Evolutionary conservation across 306 rosid species (phyloP).

Genomic region (Cicer bijugum): DNA sequence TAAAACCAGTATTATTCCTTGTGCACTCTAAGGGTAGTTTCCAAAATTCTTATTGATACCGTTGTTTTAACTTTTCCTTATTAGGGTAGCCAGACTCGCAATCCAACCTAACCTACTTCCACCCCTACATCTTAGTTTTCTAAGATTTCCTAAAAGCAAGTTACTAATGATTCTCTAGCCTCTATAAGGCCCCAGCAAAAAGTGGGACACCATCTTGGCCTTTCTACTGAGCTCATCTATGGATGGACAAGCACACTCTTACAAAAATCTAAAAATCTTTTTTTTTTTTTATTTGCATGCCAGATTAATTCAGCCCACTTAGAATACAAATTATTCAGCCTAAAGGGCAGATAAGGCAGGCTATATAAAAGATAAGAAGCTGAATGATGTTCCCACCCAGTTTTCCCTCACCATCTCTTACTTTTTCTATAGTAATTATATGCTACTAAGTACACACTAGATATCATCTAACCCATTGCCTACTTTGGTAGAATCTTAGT

Average conservation of each 20-base stretch:
- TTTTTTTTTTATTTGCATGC: neutral
- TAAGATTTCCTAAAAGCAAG: too few relatives aligned
- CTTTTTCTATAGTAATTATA: conserved; percentile 12
- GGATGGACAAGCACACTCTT: too few relatives aligned
- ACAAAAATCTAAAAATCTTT: too few relatives aligned
- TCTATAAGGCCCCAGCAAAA: too few relatives aligned
- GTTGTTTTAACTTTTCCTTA: neutral
- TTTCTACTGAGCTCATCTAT: too few relatives aligned
- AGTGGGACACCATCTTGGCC: too few relatives aligned
- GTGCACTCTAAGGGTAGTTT: neutral
- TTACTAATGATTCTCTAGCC: too few relatives aligned
- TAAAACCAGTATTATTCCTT: neutral
- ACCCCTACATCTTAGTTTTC: too few relatives aligned
- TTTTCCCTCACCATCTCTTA: conserved; percentile 10
- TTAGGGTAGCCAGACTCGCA: neutral
- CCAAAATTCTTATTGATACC: neutral
- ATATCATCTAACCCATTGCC: conserved; percentile 10
- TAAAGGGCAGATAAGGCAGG: conserved; percentile 12
- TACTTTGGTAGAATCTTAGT: conserved; percentile 29
- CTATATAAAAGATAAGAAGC: neutral
- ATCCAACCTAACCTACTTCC: too few relatives aligned
- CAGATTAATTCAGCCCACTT: neutral
- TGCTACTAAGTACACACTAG: neutral
- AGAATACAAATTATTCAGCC: neutral
- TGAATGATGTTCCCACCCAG: neutral